Percentiles rank a stretch among this genome's conserved stretches.
phyloP scores from a whole-genome alignment of 305 asterid species.

The Fraxinus xanthoxyloides region DNA sequence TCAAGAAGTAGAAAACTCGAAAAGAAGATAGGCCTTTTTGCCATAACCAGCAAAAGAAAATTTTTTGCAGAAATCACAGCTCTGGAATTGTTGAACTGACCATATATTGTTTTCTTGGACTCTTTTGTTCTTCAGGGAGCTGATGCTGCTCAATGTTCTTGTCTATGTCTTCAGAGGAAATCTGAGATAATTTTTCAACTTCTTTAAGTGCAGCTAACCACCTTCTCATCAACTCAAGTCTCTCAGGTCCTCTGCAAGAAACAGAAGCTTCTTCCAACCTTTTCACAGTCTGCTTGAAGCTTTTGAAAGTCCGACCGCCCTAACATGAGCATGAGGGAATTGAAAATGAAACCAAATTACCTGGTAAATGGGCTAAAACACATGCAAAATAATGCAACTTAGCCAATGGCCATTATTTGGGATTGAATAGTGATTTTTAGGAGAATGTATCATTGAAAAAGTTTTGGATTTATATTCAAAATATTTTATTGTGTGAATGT shows the following conservation, averaged over 20 bases:
- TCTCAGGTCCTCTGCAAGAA: conserved; percentile 84
- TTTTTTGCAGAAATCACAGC: conserved; percentile 1
- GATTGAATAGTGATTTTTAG: too few relatives aligned
- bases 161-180: conserved; percentile 51
- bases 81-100: conserved; percentile 42
- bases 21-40: neutral
- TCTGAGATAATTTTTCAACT: conserved; percentile 44
- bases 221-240: conserved; percentile 72
- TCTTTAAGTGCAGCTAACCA: conserved; percentile 80
- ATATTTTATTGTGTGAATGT: too few relatives aligned
- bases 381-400: neutral
- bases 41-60: neutral
- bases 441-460: too few relatives aligned
- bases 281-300: conserved; percentile 86
- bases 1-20: conserved; percentile 13
- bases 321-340: conserved; percentile 32
- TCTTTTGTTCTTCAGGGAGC: conserved; percentile 63
- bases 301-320: conserved; percentile 68
- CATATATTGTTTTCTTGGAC: conserved; percentile 65
- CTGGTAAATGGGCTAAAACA: neutral
- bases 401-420: neutral
- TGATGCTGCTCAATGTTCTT: conserved; percentile 49
- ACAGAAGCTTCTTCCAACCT: conserved; percentile 95
- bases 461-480: too few relatives aligned
- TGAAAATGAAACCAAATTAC: conserved; percentile 13